phyloP scores from a whole-genome alignment of 345 rosid species.

The Populus pruinosa region DNA sequence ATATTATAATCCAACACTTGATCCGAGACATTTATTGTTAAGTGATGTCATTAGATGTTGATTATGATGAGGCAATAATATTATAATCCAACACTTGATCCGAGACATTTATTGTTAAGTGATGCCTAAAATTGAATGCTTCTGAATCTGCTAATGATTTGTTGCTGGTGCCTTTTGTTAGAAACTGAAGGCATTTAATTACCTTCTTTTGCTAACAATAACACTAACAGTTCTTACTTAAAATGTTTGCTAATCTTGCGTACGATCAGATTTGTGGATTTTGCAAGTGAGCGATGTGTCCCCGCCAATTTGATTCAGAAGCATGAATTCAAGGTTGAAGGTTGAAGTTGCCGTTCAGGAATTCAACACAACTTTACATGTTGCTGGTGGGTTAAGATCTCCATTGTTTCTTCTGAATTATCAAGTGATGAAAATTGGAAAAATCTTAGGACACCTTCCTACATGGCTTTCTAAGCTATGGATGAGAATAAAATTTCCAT shows the following conservation, averaged over 20 bases:
- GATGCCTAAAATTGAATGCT: constrained; percentile 29
- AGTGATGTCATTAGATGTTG: constrained; percentile 31
- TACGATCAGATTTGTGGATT: background rate
- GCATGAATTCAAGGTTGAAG: background rate
- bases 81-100: constrained; percentile 70
- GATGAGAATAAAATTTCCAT: constrained; percentile 53
- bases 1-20: constrained; percentile 60
- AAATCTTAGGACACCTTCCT: constrained; percentile 73
- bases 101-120: constrained; percentile 38
- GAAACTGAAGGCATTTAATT: no score
- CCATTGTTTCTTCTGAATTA: background rate
- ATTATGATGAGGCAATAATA: constrained; percentile 39
- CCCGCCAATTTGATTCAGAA: no score
- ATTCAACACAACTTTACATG: no score
- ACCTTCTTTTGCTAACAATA: no score
- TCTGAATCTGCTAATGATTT: constrained; percentile 44
- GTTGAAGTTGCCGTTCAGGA: no score
- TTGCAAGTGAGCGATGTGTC: background rate
- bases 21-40: constrained; percentile 42
- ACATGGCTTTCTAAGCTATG: constrained; percentile 45
- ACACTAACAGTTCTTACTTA: no score
- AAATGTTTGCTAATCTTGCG: no score
- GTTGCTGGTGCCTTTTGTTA: no score
- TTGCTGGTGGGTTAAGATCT: background rate
- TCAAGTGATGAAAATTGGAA: constrained; percentile 48